Evolutionary conservation across 2,329 filamentous ascomycete genomes (phyloP).

Genomic region (Helminthosporium solani): DNA sequence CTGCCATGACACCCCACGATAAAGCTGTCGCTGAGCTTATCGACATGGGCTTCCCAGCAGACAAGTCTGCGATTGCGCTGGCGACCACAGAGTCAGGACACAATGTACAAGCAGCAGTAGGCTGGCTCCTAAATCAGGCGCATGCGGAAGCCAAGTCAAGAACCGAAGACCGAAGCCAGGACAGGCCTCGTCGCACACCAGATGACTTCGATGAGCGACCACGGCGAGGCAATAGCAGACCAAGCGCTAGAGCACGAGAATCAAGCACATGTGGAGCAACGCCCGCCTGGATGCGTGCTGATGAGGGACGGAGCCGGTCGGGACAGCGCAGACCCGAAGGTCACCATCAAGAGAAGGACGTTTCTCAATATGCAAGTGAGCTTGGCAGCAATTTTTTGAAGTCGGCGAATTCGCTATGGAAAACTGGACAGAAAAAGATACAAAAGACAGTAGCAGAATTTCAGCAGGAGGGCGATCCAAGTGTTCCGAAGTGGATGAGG

Average conservation of each 20-base stretch:
- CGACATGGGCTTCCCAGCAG: constrained; percentile 89
- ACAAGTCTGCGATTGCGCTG: constrained; percentile 78
- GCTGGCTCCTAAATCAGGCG: constrained; percentile 87
- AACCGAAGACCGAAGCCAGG: constrained; percentile 43
- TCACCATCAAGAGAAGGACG: constrained; percentile 64
- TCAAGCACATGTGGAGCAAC: constrained; percentile 37
- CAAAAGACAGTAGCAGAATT: constrained; percentile 91
- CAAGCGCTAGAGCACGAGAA: constrained; percentile 28
- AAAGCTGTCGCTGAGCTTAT: constrained; percentile 83
- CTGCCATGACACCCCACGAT: constrained; percentile 60
- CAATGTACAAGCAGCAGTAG: constrained; percentile 82
- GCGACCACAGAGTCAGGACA: constrained; percentile 75
- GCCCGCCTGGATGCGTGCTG: constrained; percentile 65
- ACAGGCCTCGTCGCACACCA: constrained; percentile 25
- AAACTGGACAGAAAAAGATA: constrained; percentile 86
- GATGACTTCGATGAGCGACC: constrained; percentile 29
- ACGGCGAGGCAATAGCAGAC: constrained; percentile 24
- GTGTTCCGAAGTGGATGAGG: constrained; percentile 94
- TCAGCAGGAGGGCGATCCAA: constrained; percentile 68
- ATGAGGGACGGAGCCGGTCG: constrained; percentile 53
- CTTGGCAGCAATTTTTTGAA: constrained; percentile 85
- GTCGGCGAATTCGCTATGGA: constrained; percentile 93
- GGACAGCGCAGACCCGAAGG: constrained; percentile 54
- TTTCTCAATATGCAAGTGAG: constrained; percentile 77
- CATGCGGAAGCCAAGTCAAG: constrained; percentile 81